Evolutionary conservation across 306 rosid genomes (phyloP).

Genomic region (Pachyrhizus erosus): DNA sequence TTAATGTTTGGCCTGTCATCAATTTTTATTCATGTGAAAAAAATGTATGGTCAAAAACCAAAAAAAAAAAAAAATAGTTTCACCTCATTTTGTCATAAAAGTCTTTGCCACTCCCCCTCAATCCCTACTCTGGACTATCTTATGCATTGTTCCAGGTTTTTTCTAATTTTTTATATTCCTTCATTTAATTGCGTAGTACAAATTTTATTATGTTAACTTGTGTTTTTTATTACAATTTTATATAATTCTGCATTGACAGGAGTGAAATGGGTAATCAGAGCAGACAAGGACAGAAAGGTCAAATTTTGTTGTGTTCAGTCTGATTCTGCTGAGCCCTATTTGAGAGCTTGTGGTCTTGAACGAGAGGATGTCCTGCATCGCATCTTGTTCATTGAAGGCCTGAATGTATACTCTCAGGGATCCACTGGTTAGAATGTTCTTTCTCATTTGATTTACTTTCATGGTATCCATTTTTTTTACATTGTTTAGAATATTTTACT

Average conservation of each 20-base stretch:
- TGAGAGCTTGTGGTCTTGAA: conserved; percentile 67
- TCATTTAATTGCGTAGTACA: no score
- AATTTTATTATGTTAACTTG: no score
- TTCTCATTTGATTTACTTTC: conserved; percentile 4
- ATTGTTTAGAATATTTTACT: not conserved
- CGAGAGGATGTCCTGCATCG: conserved; percentile 67
- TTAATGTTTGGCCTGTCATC: not conserved
- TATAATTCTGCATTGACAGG: conserved; percentile 49
- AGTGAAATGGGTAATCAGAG: conserved; percentile 73
- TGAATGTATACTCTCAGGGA: conserved; percentile 58
- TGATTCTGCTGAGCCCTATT: conserved; percentile 71
- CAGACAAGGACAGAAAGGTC: conserved; percentile 70
- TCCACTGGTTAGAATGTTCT: conserved; percentile 65
- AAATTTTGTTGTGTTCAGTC: conserved; percentile 83
- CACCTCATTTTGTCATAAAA: no score
- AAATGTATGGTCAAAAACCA: no score
- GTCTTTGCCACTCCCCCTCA: no score
- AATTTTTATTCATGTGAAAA: not conserved
- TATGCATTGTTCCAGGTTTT: no score
- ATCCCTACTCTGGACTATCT: no score
- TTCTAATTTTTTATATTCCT: no score
- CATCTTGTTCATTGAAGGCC: conserved; percentile 75
- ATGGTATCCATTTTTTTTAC: not conserved
- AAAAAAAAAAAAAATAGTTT: no score
- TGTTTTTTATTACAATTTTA: no score